phyloP scores from a whole-genome alignment of 2,329 filamentous ascomycete genomes.

The Colletotrichum cereale region DNA sequence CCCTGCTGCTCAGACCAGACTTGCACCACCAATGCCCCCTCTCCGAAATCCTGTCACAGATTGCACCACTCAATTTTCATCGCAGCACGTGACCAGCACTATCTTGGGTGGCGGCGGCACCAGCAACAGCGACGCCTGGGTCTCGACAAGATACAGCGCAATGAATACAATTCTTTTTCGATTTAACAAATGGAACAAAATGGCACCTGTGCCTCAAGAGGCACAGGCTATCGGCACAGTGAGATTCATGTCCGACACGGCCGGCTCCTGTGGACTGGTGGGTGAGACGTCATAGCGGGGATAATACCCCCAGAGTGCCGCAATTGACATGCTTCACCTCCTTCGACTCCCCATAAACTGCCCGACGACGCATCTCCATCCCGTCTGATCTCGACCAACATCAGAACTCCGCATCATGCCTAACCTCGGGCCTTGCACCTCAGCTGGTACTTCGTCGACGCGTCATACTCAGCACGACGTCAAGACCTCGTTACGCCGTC shows the following conservation, averaged over 20 bases:
- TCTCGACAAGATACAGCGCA: no score
- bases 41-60: not conserved
- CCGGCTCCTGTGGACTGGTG: not conserved
- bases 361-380: slow-evolving; percentile 7
- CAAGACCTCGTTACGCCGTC: not conserved
- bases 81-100: not conserved
- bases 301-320: slow-evolving; percentile 3
- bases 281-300: slow-evolving; percentile 35
- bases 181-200: not conserved
- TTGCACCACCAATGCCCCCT: not conserved
- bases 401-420: not conserved
- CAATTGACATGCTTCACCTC: slow-evolving; percentile 7
- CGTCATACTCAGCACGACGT: not conserved
- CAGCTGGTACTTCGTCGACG: not conserved
- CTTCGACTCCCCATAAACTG: slow-evolving; percentile 6
- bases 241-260: not conserved
- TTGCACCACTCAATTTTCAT: not conserved
- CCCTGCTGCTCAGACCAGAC: not conserved
- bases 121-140: not conserved
- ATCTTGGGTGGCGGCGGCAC: not conserved
- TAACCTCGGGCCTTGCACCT: slow-evolving; percentile 3
- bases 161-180: not conserved
- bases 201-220: not conserved
- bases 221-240: not conserved
- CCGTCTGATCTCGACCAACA: not conserved